Evolutionary conservation across 768 basidiomycete species (phyloP).

Genomic region (Boletus sensibilis): DNA sequence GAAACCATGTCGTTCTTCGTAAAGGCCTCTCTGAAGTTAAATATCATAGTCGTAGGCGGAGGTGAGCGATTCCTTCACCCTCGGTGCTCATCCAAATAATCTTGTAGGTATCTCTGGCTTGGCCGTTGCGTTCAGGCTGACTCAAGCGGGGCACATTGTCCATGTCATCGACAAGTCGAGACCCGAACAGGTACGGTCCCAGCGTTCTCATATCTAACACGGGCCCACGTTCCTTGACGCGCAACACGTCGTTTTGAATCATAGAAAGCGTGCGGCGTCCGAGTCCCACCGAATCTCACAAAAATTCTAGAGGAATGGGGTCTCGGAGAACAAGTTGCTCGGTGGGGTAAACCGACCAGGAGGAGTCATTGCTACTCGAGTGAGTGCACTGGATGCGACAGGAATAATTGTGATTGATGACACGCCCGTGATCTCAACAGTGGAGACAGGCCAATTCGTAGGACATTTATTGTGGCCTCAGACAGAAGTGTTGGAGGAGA

Average conservation of each 20-base stretch:
- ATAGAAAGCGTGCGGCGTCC: slow-evolving; percentile 39
- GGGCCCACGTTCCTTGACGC: background rate
- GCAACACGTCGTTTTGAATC: background rate
- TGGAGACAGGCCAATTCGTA: slow-evolving; percentile 41
- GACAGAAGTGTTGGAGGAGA: slow-evolving; percentile 44
- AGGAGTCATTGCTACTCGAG: slow-evolving; percentile 17
- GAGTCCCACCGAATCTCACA: slow-evolving; percentile 57
- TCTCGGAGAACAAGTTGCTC: slow-evolving; percentile 39
- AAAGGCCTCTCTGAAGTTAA: slow-evolving; percentile 14
- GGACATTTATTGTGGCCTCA: slow-evolving; percentile 44
- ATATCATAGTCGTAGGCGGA: slow-evolving; percentile 19
- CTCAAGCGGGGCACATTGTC: slow-evolving; percentile 53
- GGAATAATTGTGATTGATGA: background rate
- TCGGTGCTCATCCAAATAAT: background rate
- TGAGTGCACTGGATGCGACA: slow-evolving; percentile 1
- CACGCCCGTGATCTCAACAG: slow-evolving; percentile 23
- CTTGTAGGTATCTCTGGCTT: slow-evolving; percentile 46
- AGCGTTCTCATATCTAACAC: background rate
- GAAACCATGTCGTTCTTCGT: slow-evolving; percentile 4
- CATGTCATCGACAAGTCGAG: slow-evolving; percentile 52
- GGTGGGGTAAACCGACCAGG: slow-evolving; percentile 27
- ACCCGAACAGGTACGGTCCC: slow-evolving; percentile 33
- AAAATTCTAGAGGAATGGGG: slow-evolving; percentile 54
- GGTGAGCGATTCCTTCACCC: slow-evolving; percentile 6
- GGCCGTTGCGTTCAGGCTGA: slow-evolving; percentile 52